Conservation (phyloP, 371 early-diverging fungal species). For the Mortierella sp. region DNA sequence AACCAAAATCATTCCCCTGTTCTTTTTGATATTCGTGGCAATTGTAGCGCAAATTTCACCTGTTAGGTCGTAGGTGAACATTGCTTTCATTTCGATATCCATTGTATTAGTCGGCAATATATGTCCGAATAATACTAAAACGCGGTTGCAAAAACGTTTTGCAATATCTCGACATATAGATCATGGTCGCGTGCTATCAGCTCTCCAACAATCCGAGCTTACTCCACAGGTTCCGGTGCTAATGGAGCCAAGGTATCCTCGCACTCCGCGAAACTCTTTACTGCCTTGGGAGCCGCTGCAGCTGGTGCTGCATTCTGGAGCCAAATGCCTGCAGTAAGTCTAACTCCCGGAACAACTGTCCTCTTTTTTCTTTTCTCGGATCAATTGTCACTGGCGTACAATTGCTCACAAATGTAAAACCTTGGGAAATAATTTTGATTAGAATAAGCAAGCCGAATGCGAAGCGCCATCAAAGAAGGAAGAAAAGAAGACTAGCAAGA, state of each 20-base stretch:
- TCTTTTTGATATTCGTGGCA: not conserved
- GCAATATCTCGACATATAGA: slow-evolving; percentile 10
- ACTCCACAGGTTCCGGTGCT: slow-evolving; percentile 14
- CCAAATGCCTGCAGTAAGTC: slow-evolving; percentile 37
- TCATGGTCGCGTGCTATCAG: slow-evolving; percentile 31
- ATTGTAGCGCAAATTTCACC: slow-evolving; percentile 13
- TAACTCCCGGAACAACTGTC: not conserved
- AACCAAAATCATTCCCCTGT: not conserved
- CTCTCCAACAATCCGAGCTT: slow-evolving; percentile 16
- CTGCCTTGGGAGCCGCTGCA: slow-evolving; percentile 23
- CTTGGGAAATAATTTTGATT: not conserved
- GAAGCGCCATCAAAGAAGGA: slow-evolving; percentile 34
- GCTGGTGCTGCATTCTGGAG: slow-evolving; percentile 47
- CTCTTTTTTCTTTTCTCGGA: not conserved
- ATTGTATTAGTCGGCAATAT: not conserved
- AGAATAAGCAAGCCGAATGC: slow-evolving; percentile 28
- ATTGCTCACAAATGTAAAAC: not conserved
- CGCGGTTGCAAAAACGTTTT: not conserved
- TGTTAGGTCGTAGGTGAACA: slow-evolving; percentile 9
- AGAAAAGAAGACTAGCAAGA: slow-evolving; percentile 26
- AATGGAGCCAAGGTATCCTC: slow-evolving; percentile 12
- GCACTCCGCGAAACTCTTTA: slow-evolving; percentile 14
- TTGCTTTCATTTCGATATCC: not conserved
- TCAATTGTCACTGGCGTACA: not conserved
- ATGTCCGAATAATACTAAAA: not conserved